These are phyloP conservation scores for Colletotrichum tamarilloi DNA, from an alignment of 2,329 filamentous ascomycete genomes.

Conservation along the genomic window DNA sequence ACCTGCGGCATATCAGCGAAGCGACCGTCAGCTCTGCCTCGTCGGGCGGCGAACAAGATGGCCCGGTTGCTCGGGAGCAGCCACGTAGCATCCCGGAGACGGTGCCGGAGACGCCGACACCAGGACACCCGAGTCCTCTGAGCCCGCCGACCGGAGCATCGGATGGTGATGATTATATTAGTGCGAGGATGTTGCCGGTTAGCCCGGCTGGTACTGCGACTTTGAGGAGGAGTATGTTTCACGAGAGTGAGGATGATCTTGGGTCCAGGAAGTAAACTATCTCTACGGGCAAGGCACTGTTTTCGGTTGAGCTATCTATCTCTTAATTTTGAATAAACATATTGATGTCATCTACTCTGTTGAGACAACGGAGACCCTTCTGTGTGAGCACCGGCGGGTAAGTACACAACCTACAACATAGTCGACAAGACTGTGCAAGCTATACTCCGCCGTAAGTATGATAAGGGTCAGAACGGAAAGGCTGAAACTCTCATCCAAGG, in stretches of 20 bases:
- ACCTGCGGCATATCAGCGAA: slow-evolving; percentile 56
- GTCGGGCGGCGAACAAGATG: slow-evolving; percentile 13
- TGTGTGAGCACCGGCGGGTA: no score
- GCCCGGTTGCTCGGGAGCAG: neutral
- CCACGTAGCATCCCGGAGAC: slow-evolving; percentile 9
- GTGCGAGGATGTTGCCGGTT: slow-evolving; percentile 35
- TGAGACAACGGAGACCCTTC: no score
- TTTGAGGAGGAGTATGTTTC: slow-evolving; percentile 54
- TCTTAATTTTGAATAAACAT: neutral
- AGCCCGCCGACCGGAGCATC: slow-evolving; percentile 42
- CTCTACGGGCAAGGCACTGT: fast-evolving
- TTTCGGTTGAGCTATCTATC: neutral
- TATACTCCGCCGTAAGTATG: no score
- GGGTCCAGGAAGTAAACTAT: slow-evolving; percentile 6
- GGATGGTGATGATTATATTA: slow-evolving; percentile 42
- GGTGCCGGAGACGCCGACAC: slow-evolving; percentile 30
- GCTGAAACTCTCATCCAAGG: no score
- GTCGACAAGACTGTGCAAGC: no score
- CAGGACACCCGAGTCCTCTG: slow-evolving; percentile 26
- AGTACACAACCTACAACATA: no score
- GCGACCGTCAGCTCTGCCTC: slow-evolving; percentile 49
- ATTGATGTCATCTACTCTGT: neutral
- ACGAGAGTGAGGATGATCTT: slow-evolving; percentile 53
- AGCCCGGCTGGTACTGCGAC: slow-evolving; percentile 29
- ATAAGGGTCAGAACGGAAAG: no score